Evolutionary conservation across 2,329 filamentous ascomycete species (phyloP), one percentile per base, ranked within the genome.

Genomic region (Botrytis fabae): DNA sequence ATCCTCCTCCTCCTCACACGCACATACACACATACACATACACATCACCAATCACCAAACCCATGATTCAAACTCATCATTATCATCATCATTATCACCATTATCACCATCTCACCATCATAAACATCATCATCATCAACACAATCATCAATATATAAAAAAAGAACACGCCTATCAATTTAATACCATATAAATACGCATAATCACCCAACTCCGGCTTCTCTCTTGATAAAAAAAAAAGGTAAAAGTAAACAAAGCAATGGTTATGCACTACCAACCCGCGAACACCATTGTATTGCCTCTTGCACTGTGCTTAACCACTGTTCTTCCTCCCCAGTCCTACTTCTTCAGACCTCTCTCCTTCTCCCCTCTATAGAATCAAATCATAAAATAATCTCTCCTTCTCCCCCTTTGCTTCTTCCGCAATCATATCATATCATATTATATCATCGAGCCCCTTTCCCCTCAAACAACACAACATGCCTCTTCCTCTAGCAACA

Each of bases 401-500:
- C 46, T 51, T 69, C 46, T 66, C 72, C 75, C 76, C 76, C 74
- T 61, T 42, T 60, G 20, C 62, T 44, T 35, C 32, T n/a, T 12
- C 51, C 63, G 22, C 42, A 22, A 68, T 35, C 48, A 66, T 22
- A 42, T 62, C 60, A 62, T n/a, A 68, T 54, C 35, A 40, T n/a
- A 20, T 42, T 38, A 38, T n/a, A 20, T 42, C 48, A 38, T 68
- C 64, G 66, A 69, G 18, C 54, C 16, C 22, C 51, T 46, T 22
- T 38, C 70, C 22, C n/a, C 46, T n/a, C 35, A 35, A 6, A 7
- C 44, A 44, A 38, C 40, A 40, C 10, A 40, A 40, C 57, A 48
- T 14, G 25, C 54, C 51, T 57, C 32, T n/a, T 28, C 32, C 61
- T 81, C 85, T 90, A 97, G 82, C 93, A 97, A 86, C 94, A 97